phyloP scores from a whole-genome alignment of 768 basidiomycete genomes.

The Suillus tomentosus region DNA sequence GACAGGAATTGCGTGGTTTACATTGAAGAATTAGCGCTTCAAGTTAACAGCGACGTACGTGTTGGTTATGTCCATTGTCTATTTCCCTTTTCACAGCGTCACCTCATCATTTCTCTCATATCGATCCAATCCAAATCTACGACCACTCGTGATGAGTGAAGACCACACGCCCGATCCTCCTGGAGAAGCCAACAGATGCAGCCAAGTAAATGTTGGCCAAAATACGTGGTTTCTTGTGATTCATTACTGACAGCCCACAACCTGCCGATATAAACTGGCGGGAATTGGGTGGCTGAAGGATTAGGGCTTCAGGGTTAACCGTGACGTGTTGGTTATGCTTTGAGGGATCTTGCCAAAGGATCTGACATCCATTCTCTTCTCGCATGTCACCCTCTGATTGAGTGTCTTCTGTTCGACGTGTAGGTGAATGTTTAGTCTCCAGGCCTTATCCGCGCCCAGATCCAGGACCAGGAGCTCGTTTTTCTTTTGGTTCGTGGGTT shows the following conservation, averaged over 20 bases:
- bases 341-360: too few species aligned
- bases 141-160: not conserved
- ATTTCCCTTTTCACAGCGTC: not conserved
- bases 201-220: not conserved
- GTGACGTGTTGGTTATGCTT: too few species aligned
- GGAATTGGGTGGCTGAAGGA: too few species aligned
- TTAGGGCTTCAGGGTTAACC: too few species aligned
- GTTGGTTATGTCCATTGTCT: not conserved
- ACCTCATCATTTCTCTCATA: not conserved
- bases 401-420: constrained; percentile 72
- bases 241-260: not conserved
- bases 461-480: too few species aligned
- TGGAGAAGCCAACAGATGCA: not conserved
- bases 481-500: too few species aligned
- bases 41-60: not conserved
- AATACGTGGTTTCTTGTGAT: not conserved
- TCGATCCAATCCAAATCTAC: not conserved
- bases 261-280: too few species aligned
- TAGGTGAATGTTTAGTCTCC: constrained; percentile 55
- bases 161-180: not conserved
- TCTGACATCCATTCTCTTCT: too few species aligned
- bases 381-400: constrained; percentile 53
- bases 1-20: not conserved
- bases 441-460: too few species aligned
- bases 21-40: not conserved